phyloP scores from a whole-genome alignment of 1,284 basidiomycete genomes.

The Termitomyces sp. region DNA sequence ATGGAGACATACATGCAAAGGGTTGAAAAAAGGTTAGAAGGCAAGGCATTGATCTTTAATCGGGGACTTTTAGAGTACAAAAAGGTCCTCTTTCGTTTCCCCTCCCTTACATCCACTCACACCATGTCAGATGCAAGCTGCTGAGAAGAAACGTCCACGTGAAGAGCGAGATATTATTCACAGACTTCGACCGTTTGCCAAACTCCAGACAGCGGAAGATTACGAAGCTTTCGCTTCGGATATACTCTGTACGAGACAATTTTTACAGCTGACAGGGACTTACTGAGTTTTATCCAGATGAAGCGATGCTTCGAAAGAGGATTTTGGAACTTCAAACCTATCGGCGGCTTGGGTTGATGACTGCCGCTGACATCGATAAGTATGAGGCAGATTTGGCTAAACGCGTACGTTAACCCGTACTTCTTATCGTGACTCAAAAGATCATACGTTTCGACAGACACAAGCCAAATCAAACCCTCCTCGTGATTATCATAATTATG shows the following conservation, averaged over 20 bases:
- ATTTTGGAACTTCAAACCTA: conserved; percentile 89
- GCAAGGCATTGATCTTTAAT: conserved; percentile 91
- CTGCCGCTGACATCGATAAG: conserved; percentile 82
- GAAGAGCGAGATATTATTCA: conserved; percentile 91
- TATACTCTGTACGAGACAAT: conserved; percentile 66
- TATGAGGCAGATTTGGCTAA: conserved; percentile 75
- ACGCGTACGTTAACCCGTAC: conserved; percentile 45
- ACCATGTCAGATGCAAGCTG: conserved; percentile 70
- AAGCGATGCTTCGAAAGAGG: conserved; percentile 77
- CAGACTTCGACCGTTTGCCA: conserved; percentile 88
- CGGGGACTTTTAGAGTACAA: conserved; percentile 91
- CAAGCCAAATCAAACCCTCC: conserved; percentile 56
- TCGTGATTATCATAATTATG: conserved; percentile 49
- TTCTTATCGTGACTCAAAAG: conserved; percentile 1
- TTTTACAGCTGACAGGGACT: not conserved
- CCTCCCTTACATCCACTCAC: conserved; percentile 1
- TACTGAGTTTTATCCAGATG: conserved; percentile 47
- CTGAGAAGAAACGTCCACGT: conserved; percentile 85
- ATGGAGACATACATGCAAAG: conserved; percentile 92
- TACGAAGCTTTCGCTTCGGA: conserved; percentile 89
- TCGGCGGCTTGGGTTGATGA: conserved; percentile 77
- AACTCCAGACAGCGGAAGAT: conserved; percentile 88
- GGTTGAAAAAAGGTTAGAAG: conserved; percentile 83
- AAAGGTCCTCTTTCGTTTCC: conserved; percentile 51
- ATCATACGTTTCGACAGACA: conserved; percentile 31